phyloP scores from a whole-genome alignment of 805 yeast genomes.

The Maudiozyma pseudohumilis region DNA sequence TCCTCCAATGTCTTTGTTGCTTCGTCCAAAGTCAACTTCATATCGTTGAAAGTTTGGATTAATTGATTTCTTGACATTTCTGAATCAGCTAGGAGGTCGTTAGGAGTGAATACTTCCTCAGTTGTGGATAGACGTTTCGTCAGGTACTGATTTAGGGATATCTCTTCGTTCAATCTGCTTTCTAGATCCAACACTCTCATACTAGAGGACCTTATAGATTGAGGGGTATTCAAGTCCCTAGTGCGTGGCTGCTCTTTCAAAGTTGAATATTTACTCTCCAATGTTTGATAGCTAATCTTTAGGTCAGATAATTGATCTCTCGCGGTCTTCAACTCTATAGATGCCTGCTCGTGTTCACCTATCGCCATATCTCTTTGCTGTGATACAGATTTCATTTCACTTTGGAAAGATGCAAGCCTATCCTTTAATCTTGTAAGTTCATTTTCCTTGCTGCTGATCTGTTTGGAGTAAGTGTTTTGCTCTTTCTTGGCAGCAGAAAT shows the following conservation, averaged over 20 bases:
- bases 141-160: conserved; percentile 22
- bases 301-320: conserved; percentile 21
- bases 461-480: conserved; percentile 28
- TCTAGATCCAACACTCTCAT: conserved; percentile 33
- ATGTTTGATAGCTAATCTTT: conserved; percentile 25
- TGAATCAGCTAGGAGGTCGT: conserved; percentile 1
- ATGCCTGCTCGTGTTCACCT: conserved; percentile 21
- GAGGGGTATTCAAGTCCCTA: conserved; percentile 25
- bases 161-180: conserved; percentile 26
- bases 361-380: conserved; percentile 26
- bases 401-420: conserved; percentile 19
- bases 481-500: conserved; percentile 32
- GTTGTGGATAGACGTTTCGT: conserved; percentile 20
- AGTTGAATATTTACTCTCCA: conserved; percentile 33
- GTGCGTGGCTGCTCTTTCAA: conserved; percentile 24
- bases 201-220: conserved; percentile 36
- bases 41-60: conserved; percentile 28
- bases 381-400: conserved; percentile 21
- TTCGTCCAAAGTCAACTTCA: conserved; percentile 45
- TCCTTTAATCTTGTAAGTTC: conserved; percentile 27
- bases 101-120: not conserved
- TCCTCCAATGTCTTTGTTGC: conserved; percentile 39
- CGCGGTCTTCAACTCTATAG: conserved; percentile 20
- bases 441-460: conserved; percentile 29
- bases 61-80: conserved; percentile 14